Evolutionary conservation across 2,329 filamentous ascomycete species (phyloP).

Genomic region (Sporothrix brasiliensis): DNA sequence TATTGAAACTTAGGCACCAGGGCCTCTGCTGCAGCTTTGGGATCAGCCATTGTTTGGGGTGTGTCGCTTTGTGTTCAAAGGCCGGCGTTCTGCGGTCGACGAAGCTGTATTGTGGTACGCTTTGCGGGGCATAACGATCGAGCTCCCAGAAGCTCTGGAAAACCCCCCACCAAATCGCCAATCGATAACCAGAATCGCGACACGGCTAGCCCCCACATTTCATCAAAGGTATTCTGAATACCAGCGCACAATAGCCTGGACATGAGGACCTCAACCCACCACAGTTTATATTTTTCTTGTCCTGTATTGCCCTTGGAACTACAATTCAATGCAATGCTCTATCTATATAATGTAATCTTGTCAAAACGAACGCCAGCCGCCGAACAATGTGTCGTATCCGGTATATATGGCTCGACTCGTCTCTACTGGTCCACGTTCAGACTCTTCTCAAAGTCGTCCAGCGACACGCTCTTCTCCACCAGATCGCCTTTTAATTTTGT

Average conservation of each 20-base stretch:
- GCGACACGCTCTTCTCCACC: slow-evolving; percentile 45
- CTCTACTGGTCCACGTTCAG: slow-evolving; percentile 16
- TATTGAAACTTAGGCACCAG: slow-evolving; percentile 45
- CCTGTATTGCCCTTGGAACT: too few species aligned
- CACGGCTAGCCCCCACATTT: background rate
- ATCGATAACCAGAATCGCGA: background rate
- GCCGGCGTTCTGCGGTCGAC: too few species aligned
- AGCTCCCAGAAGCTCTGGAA: too few species aligned
- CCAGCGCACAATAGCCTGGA: background rate
- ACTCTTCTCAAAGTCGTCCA: slow-evolving; percentile 33
- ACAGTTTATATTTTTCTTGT: background rate
- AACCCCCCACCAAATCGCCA: background rate
- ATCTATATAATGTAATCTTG: background rate
- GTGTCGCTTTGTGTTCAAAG: background rate
- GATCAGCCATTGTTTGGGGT: slow-evolving; percentile 30
- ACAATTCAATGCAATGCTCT: background rate
- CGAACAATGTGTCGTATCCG: background rate
- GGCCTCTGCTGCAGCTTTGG: slow-evolving; percentile 40
- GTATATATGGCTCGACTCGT: background rate
- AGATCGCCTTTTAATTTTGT: slow-evolving; percentile 40
- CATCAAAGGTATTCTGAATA: background rate
- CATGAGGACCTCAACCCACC: background rate
- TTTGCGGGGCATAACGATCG: too few species aligned
- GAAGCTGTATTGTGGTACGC: too few species aligned
- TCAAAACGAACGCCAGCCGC: background rate